phyloP scores from a whole-genome alignment of 2,329 filamentous ascomycete genomes.

The Xenoacremonium recifei region DNA sequence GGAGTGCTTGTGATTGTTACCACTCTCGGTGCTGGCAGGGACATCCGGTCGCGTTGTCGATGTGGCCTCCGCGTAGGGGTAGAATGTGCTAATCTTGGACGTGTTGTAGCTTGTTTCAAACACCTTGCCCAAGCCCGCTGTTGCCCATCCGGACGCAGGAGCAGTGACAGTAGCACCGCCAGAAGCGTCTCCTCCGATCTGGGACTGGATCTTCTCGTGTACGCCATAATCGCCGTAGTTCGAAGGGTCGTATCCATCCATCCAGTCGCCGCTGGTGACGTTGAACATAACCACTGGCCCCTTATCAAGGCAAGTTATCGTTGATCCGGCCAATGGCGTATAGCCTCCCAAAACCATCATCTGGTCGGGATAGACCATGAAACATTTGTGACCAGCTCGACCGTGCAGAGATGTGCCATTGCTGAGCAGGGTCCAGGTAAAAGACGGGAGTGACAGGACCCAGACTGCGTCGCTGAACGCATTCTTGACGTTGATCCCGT shows the following conservation, averaged over 20 bases:
- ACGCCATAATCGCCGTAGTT: slow-evolving; percentile 67
- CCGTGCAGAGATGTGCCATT: slow-evolving; percentile 50
- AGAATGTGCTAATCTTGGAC: slow-evolving; percentile 56
- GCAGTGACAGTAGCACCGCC: slow-evolving; percentile 70
- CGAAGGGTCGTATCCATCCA: slow-evolving; percentile 65
- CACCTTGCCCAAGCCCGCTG: slow-evolving; percentile 46
- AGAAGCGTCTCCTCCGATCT: slow-evolving; percentile 64
- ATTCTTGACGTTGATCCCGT: slow-evolving; percentile 42
- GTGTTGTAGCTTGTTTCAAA: slow-evolving; percentile 57
- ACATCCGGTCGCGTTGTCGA: slow-evolving; percentile 17
- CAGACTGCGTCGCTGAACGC: slow-evolving; percentile 67
- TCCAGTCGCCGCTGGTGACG: slow-evolving; percentile 67
- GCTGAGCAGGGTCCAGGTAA: slow-evolving; percentile 67
- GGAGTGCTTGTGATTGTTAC: slow-evolving; percentile 20
- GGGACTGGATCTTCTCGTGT: slow-evolving; percentile 58
- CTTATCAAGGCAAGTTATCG: slow-evolving; percentile 47
- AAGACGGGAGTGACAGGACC: slow-evolving; percentile 77
- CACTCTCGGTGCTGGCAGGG: slow-evolving; percentile 17
- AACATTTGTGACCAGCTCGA: slow-evolving; percentile 72
- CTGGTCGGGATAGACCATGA: slow-evolving; percentile 73
- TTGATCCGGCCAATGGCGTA: slow-evolving; percentile 28
- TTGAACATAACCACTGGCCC: slow-evolving; percentile 67
- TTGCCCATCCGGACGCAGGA: slow-evolving; percentile 59
- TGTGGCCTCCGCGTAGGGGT: slow-evolving; percentile 51
- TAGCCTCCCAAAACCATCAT: slow-evolving; percentile 78